Conservation (phyloP, 257 asterid species). For the Przewalskia tangutica region DNA sequence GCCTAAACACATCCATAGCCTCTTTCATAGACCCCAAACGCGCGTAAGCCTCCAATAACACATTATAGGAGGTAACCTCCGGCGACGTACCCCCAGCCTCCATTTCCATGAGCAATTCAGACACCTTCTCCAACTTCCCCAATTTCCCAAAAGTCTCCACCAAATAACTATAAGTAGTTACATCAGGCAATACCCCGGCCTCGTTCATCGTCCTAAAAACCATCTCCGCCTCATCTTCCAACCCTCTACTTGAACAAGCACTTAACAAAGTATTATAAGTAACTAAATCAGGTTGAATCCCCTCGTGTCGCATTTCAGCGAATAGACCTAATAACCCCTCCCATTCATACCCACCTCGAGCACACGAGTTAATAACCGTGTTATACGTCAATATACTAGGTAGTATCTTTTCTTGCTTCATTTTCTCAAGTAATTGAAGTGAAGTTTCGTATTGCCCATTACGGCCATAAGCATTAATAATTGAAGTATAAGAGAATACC, state of each 20-base stretch:
- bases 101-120: conserved; percentile 71
- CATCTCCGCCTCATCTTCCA: conserved; percentile 95
- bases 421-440: conserved; percentile 48
- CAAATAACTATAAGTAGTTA: conserved; percentile 61
- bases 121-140: conserved; percentile 67
- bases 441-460: conserved; percentile 78
- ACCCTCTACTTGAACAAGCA: conserved; percentile 67
- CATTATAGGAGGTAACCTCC: conserved; percentile 75
- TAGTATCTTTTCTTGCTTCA: conserved; percentile 67
- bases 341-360: conserved; percentile 91
- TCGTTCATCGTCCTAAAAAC: conserved; percentile 95
- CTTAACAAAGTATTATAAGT: conserved; percentile 78
- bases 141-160: conserved; percentile 75
- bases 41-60: conserved; percentile 79
- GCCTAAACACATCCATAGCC: conserved; percentile 85
- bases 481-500: conserved; percentile 71
- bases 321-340: conserved; percentile 88
- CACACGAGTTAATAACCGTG: conserved; percentile 77
- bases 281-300: conserved; percentile 93
- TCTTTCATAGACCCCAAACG: conserved; percentile 57
- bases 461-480: conserved; percentile 82
- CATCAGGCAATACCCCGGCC: conserved; percentile 83
- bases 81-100: conserved; percentile 77
- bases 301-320: conserved; percentile 95
- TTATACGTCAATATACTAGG: conserved; percentile 90